phyloP scores from a whole-genome alignment of 2,329 filamentous ascomycete species.

The Dichotomopilus funicola region DNA sequence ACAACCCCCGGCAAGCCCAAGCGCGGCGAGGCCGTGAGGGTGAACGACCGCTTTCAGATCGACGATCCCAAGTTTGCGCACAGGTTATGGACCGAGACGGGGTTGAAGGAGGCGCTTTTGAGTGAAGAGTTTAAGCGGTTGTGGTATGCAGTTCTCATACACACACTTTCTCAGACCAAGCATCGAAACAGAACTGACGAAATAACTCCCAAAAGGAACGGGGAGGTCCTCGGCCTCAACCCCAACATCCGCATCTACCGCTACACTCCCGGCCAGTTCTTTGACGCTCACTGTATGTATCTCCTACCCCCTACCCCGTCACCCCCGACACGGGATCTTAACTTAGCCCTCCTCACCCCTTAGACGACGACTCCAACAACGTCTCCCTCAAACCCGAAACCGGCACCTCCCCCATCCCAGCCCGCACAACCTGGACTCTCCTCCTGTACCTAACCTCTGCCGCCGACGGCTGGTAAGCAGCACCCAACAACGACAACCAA shows the following conservation, averaged over 20 bases:
- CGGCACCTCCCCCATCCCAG: constrained; percentile 36
- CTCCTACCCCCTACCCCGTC: not conserved
- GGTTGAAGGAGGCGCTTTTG: constrained; percentile 56
- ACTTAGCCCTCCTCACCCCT: not conserved
- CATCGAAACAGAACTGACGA: not conserved
- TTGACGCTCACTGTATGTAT: constrained; percentile 79
- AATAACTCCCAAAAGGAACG: constrained; percentile 57
- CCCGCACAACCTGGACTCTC: constrained; percentile 83
- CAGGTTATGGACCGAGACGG: constrained; percentile 70
- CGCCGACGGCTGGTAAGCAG: constrained; percentile 55
- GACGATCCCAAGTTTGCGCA: constrained; percentile 69
- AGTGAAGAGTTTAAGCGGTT: constrained; percentile 34
- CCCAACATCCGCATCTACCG: constrained; percentile 86
- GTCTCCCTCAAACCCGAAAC: constrained; percentile 49
- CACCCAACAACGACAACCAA: not conserved
- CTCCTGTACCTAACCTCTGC: constrained; percentile 78
- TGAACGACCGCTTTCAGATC: constrained; percentile 86
- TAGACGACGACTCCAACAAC: constrained; percentile 82
- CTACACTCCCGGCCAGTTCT: constrained; percentile 81
- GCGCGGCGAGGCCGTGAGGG: constrained; percentile 70
- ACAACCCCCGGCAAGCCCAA: constrained; percentile 76
- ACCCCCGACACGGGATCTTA: not conserved
- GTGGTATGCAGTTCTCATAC: constrained; percentile 34
- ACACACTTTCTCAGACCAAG: not conserved
- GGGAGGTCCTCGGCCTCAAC: constrained; percentile 75